Evolutionary conservation across 1,284 basidiomycete genomes (phyloP), one percentile per base, ranked within the genome.

Genomic region (Cryptococcus sp.): DNA sequence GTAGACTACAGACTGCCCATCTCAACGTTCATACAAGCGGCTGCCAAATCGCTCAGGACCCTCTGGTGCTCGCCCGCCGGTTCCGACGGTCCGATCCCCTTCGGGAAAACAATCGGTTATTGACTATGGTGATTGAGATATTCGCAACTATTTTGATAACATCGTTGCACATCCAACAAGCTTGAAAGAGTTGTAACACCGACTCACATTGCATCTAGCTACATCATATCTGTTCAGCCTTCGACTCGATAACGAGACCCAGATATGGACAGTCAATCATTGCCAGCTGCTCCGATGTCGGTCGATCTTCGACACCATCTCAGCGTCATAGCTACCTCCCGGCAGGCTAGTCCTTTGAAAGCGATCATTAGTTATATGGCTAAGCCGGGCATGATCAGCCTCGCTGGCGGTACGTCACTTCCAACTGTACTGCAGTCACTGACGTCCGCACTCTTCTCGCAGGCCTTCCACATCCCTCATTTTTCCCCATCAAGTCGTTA

Each of bases 331-430:
- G 78, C 86, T 1, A 81, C 80, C 55, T 81, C 82, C 23, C 79
- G 88, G 41, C 55, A 69, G 30, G 65, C 77, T 2, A 86, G 85
- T 25, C 87, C 88, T 4, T 77, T 91, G 55, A 90, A 90, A 57
- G 68, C 67, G 49, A 62, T 72, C 19, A 66, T 70, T 48, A 40
- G 57, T 25, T 74, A 68, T 60, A 67, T 67, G 61, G 38, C 48
- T 1, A 47, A 58, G 16, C 65, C 64, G 2, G 67, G 64, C 15
- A 71, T 71, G 61, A 67, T 73, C 53, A 65, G 65, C 25, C 63
- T 73, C 15, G 69, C 70, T 15, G 70, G 69, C 10, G 71, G 66
- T 50, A 42, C 40, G 48, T 52, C 5, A 8, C n/a, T 8, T 17
- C 2, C 4, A 5, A 16, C n/a, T 19, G 8, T 19, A 50, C 40